Base-by-base conservation (phyloP, 2,329 filamentous ascomycete genomes). In the Xenoacremonium recifei region DNA sequence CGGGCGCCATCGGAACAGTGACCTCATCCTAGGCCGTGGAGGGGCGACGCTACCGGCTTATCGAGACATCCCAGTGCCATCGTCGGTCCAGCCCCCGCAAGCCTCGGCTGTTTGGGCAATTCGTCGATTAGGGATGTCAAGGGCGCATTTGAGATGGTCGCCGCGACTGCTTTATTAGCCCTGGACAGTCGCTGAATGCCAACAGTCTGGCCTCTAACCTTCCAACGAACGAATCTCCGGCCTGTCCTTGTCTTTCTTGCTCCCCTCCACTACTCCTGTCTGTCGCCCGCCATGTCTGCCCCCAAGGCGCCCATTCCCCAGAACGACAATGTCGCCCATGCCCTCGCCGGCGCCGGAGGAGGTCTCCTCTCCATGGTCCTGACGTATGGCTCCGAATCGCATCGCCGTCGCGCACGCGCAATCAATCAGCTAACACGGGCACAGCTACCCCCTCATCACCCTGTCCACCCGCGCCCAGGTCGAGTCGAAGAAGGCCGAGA, bases 401-500 rank as follows among this genome's bases (percentile, higher is more conserved):
- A n/a, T n/a, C n/a, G n/a, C n/a, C n/a, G n/a, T n/a, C n/a, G n/a
- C n/a, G n/a, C n/a, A n/a, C n/a, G n/a, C n/a, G n/a, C n/a, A n/a
- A n/a, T n/a, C n/a, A n/a, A n/a, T n/a, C n/a, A 5, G 27, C 37
- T 37, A 18, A 40, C 45, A 31, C 25, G 31, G 9, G 19, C 41
- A 17, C 61, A 93, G 89, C 54, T 97, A 97, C 68, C 93, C 93
- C 31, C 83, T 99, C 58, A 95, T 99, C 63, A 97, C 93, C 23
- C 85, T 99, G 50, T 99, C 93, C 17, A 99, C 93, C 23, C 87
- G 93, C 64, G 93, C 93, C 32, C 93, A 99, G 69, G 92, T 99
- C 66, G 93, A 99, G 71, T 96, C 93, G 45, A 93, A 89, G 69
- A 89, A 91, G 58, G 89, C 90, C 41, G 84, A 95, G 55, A 88